phyloP scores from a whole-genome alignment of 2,329 filamentous ascomycete species.

The Penicillium janthinellum region DNA sequence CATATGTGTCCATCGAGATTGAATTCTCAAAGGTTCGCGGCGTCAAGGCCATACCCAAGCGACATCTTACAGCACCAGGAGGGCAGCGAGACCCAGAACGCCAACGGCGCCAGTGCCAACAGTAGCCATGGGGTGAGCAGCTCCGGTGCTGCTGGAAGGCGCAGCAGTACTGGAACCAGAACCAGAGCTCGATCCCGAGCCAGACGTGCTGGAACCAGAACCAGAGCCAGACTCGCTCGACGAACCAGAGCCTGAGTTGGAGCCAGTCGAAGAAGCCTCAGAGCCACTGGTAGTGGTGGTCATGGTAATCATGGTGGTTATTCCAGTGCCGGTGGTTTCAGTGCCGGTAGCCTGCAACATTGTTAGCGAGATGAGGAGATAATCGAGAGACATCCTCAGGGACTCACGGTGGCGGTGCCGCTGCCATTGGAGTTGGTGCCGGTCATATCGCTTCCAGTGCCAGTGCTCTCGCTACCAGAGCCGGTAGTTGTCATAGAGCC shows the following conservation, averaged over 20 bases:
- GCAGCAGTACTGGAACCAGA: slow-evolving; percentile 15
- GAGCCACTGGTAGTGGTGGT: slow-evolving; percentile 28
- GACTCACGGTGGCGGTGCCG: slow-evolving; percentile 23
- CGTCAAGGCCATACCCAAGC: slow-evolving; percentile 1
- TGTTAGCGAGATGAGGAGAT: background rate
- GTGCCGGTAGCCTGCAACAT: slow-evolving; percentile 10
- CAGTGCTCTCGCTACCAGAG: slow-evolving; percentile 13
- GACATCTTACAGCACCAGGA: slow-evolving; percentile 42
- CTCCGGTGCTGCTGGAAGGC: slow-evolving; percentile 18
- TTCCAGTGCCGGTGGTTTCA: slow-evolving; percentile 16
- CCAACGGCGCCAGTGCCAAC: slow-evolving; percentile 39
- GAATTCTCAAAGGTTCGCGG: background rate
- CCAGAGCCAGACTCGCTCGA: slow-evolving; percentile 5
- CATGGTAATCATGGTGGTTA: slow-evolving; percentile 27
- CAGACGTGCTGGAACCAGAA: slow-evolving; percentile 22
- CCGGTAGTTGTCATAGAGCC: background rate
- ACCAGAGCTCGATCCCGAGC: slow-evolving; percentile 15
- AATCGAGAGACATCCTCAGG: slow-evolving; percentile 8
- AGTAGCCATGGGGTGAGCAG: slow-evolving; percentile 35
- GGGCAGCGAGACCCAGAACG: slow-evolving; percentile 45
- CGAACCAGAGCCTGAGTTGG: slow-evolving; percentile 16
- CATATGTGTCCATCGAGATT: background rate
- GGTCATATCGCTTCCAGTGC: slow-evolving; percentile 13
- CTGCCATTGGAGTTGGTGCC: slow-evolving; percentile 7
- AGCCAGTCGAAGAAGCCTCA: slow-evolving; percentile 25